Conservation (phyloP, 306 rosid species). For the Cucurbita pepo region DNA sequence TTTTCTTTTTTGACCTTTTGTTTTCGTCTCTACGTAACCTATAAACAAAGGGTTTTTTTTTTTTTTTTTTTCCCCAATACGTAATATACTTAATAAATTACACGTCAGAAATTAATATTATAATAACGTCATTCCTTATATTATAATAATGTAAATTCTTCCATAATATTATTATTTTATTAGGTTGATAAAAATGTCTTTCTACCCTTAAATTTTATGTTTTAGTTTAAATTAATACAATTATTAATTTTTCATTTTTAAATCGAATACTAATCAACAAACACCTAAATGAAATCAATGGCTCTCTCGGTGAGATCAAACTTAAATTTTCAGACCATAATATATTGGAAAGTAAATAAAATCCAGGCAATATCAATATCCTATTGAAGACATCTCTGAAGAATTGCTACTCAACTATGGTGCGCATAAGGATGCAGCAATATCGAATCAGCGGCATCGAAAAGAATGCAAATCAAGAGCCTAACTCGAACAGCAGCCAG, state of each 20-base stretch:
- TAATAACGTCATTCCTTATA: too few relatives aligned
- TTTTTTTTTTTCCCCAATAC: too few relatives aligned
- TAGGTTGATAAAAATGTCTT: too few relatives aligned
- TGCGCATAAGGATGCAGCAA: slow-evolving; percentile 11
- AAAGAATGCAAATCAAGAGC: background rate
- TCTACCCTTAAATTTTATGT: too few relatives aligned
- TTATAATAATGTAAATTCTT: too few relatives aligned
- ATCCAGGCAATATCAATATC: slow-evolving; percentile 6
- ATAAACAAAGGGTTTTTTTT: background rate
- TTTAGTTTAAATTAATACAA: too few relatives aligned
- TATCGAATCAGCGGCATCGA: slow-evolving; percentile 14
- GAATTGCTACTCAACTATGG: slow-evolving; percentile 16
- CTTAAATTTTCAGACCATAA: background rate
- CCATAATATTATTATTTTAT: too few relatives aligned
- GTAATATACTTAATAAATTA: too few relatives aligned
- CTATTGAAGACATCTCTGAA: slow-evolving; percentile 8
- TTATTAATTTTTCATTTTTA: too few relatives aligned
- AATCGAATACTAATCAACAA: too few relatives aligned
- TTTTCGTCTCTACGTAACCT: background rate
- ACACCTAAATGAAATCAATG: too few relatives aligned
- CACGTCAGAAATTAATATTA: too few relatives aligned
- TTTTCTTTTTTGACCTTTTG: background rate
- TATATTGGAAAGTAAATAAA: background rate
- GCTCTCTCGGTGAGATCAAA: background rate
- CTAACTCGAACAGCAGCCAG: slow-evolving; percentile 42